phyloP scores from a whole-genome alignment of 352 stramenopile species.

The Sclerospora graminicola region DNA sequence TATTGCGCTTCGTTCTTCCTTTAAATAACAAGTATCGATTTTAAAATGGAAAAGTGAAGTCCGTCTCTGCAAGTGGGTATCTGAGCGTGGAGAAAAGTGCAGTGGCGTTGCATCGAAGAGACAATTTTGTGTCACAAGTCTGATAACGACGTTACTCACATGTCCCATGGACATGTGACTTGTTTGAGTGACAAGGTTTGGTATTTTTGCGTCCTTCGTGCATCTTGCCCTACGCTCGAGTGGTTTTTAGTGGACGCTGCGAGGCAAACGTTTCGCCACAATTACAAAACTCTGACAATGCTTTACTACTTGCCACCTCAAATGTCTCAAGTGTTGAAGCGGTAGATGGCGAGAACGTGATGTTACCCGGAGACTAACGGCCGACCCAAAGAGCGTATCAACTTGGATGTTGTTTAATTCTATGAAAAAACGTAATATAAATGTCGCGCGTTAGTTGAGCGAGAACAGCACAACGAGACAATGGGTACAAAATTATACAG shows the following conservation, averaged over 20 bases:
- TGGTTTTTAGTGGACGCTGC: constrained; percentile 30
- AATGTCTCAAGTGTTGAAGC: constrained; percentile 32
- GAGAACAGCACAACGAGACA: constrained; percentile 18
- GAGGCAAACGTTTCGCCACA: constrained; percentile 7
- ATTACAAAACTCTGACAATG: not conserved
- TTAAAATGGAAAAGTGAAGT: too few relatives aligned
- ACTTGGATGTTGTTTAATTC: constrained; percentile 30
- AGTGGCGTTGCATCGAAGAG: too few relatives aligned
- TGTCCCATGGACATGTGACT: constrained; percentile 1
- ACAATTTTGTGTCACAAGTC: too few relatives aligned
- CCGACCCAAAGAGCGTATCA: constrained; percentile 13
- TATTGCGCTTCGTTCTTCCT: too few relatives aligned
- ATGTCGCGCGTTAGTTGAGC: constrained; percentile 17
- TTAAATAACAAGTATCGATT: too few relatives aligned
- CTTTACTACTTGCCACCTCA: constrained; percentile 23
- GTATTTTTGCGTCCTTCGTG: constrained; percentile 32
- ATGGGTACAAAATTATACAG: constrained; percentile 19
- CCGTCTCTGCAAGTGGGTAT: too few relatives aligned
- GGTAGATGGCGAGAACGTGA: constrained; percentile 25
- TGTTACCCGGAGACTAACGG: constrained; percentile 7
- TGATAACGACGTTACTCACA: too few relatives aligned
- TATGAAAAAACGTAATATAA: constrained; percentile 26
- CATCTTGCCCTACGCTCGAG: constrained; percentile 15
- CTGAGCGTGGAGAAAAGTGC: too few relatives aligned
- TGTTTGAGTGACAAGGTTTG: constrained; percentile 31